phyloP scores from a whole-genome alignment of 2,329 filamentous ascomycete genomes.

The Fusarium pininemorale region DNA sequence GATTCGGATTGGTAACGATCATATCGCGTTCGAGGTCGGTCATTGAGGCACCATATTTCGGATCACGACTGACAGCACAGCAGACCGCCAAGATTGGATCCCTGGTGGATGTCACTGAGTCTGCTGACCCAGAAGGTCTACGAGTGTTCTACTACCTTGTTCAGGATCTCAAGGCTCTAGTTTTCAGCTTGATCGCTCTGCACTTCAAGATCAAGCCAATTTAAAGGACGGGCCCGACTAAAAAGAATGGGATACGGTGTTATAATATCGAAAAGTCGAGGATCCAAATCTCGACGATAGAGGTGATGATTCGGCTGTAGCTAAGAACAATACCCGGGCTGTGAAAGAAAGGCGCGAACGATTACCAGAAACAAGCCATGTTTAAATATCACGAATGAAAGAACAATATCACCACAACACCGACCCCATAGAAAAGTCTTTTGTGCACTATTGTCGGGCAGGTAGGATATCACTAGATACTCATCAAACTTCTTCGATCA shows the following conservation, averaged over 20 bases:
- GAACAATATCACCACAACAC: neutral
- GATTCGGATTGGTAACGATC: slow-evolving; percentile 91
- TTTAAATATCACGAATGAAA: slow-evolving; percentile 4
- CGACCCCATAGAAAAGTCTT: neutral
- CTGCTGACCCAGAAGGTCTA: slow-evolving; percentile 92
- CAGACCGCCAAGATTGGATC: slow-evolving; percentile 99
- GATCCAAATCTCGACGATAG: neutral
- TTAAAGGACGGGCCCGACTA: slow-evolving; percentile 45
- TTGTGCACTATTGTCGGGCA: neutral
- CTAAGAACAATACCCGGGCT: slow-evolving; percentile 30
- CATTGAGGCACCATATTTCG: neutral
- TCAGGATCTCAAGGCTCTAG: slow-evolving; percentile 94
- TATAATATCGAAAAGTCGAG: neutral
- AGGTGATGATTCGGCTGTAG: neutral
- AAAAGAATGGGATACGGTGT: slow-evolving; percentile 5
- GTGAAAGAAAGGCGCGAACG: slow-evolving; percentile 18
- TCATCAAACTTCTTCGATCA: neutral
- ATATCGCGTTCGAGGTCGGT: slow-evolving; percentile 94
- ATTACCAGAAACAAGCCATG: neutral
- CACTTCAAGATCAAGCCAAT: slow-evolving; percentile 97
- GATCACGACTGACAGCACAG: slow-evolving; percentile 21
- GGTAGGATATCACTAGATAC: neutral
- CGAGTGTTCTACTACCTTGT: slow-evolving; percentile 99
- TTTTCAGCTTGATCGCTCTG: slow-evolving; percentile 94
- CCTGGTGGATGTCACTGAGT: slow-evolving; percentile 94